A percentile compares a stretch with the other conserved stretches of the same genome.
phyloP scores from a whole-genome alignment of 129 eudicot genomes.

The Glebionis coronaria region DNA sequence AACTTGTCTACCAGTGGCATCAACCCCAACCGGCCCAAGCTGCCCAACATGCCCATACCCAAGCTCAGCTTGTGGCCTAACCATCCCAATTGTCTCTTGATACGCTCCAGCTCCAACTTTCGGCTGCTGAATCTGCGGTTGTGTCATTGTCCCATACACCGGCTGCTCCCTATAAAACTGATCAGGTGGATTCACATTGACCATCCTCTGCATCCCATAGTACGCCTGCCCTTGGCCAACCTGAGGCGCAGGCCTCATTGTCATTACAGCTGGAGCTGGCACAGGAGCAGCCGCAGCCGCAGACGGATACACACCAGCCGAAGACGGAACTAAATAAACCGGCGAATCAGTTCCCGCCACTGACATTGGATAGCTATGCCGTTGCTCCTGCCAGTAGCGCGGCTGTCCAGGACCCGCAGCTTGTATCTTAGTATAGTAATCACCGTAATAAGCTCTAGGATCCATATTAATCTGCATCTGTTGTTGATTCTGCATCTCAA shows the following conservation, averaged over 20 bases:
- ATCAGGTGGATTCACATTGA: slow-evolving; percentile 35
- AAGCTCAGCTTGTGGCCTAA: slow-evolving; percentile 34
- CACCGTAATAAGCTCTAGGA: slow-evolving; percentile 40
- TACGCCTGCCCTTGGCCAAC: slow-evolving; percentile 46
- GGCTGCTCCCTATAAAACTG: slow-evolving; percentile 40
- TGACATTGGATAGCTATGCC: slow-evolving; percentile 31
- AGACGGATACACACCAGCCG: slow-evolving; percentile 36
- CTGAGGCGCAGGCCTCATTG: slow-evolving; percentile 33
- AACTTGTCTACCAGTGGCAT: slow-evolving; percentile 45
- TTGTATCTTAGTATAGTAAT: slow-evolving; percentile 30
- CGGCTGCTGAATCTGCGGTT: slow-evolving; percentile 26
- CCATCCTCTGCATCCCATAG: slow-evolving; percentile 44
- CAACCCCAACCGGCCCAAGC: slow-evolving; percentile 26
- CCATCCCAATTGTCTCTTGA: slow-evolving; percentile 33
- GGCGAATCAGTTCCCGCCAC: slow-evolving; percentile 32
- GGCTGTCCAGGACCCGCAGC: slow-evolving; percentile 18
- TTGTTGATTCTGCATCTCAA: slow-evolving; percentile 26
- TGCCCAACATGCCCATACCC: slow-evolving; percentile 33
- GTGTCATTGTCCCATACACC: slow-evolving; percentile 33
- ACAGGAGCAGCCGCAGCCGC: slow-evolving; percentile 25
- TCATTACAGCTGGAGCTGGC: slow-evolving; percentile 10
- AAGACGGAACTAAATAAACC: slow-evolving; percentile 39
- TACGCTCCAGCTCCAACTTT: no score
- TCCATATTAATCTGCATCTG: slow-evolving; percentile 28
- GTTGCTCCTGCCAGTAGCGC: slow-evolving; percentile 37